Conservation (phyloP, 2,329 filamentous ascomycete species). For the Dactylellina parvicollis region DNA sequence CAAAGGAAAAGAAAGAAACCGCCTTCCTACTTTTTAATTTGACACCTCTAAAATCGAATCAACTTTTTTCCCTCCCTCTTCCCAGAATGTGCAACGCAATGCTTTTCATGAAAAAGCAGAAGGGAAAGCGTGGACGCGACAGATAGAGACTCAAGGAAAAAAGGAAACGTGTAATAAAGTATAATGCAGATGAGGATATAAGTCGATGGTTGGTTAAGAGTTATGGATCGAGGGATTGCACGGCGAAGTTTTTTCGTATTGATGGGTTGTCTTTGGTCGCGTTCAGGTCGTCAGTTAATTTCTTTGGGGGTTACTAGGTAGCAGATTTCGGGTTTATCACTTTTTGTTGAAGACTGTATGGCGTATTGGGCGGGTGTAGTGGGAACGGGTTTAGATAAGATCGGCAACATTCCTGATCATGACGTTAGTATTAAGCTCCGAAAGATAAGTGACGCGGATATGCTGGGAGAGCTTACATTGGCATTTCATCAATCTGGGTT, state of each 20-base stretch:
- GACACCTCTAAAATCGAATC: slow-evolving; percentile 42
- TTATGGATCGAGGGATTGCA: neutral
- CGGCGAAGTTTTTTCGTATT: neutral
- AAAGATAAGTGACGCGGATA: neutral
- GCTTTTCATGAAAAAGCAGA: slow-evolving; percentile 30
- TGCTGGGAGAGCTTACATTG: slow-evolving; percentile 80
- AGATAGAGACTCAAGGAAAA: slow-evolving; percentile 29
- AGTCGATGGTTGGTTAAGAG: neutral
- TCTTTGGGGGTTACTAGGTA: neutral
- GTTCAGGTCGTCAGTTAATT: slow-evolving; percentile 12
- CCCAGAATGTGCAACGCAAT: slow-evolving; percentile 27
- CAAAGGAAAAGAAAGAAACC: slow-evolving; percentile 16
- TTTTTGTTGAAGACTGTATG: neutral
- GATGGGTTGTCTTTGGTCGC: neutral
- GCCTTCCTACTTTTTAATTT: slow-evolving; percentile 38
- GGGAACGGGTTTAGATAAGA: slow-evolving; percentile 70
- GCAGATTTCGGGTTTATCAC: neutral
- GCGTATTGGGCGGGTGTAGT: neutral
- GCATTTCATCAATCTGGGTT: slow-evolving; percentile 99
- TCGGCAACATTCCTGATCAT: slow-evolving; percentile 72
- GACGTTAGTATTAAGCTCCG: neutral
- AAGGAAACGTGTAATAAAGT: slow-evolving; percentile 3
- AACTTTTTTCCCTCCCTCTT: slow-evolving; percentile 44
- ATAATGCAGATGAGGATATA: slow-evolving; percentile 10
- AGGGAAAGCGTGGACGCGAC: slow-evolving; percentile 17